A percentile compares a stretch with the other conserved stretches of the same genome.
Evolutionary conservation across 768 basidiomycete species (phyloP).

Genomic region (Astraeus odoratus): DNA sequence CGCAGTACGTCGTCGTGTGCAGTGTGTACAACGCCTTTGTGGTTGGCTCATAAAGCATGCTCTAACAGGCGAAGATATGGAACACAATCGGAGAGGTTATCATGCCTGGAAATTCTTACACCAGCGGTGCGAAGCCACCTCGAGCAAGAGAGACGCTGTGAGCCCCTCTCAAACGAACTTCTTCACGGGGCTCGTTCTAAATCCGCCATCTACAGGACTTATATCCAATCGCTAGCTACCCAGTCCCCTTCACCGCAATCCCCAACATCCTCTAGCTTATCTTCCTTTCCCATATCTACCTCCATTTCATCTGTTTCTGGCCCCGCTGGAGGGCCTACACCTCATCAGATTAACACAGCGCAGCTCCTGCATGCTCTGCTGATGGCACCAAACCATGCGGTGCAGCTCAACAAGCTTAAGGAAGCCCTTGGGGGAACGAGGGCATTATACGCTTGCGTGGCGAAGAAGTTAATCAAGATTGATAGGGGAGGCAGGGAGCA

Average conservation of each 20-base stretch:
- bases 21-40: background rate
- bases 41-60: background rate
- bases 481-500: constrained; percentile 72
- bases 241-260: constrained; percentile 48
- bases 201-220: constrained; percentile 32
- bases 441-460: constrained; percentile 73
- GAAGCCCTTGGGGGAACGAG: constrained; percentile 52
- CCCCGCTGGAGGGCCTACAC: constrained; percentile 34
- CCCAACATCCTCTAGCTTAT: constrained; percentile 49
- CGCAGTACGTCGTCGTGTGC: constrained; percentile 36
- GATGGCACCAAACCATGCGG: constrained; percentile 43
- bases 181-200: background rate
- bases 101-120: constrained; percentile 44
- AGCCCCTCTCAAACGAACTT: constrained; percentile 18
- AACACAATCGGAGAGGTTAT: constrained; percentile 56
- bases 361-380: constrained; percentile 58
- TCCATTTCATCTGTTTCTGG: constrained; percentile 13
- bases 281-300: constrained; percentile 34
- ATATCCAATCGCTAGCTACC: constrained; percentile 49
- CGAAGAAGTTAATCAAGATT: constrained; percentile 70
- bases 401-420: constrained; percentile 60
- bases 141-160: constrained; percentile 59
- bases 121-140: constrained; percentile 34
- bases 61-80: constrained; percentile 60
- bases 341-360: constrained; percentile 68